phyloP scores from a whole-genome alignment of 257 asterid genomes.

The Gentiana macrophylla region DNA sequence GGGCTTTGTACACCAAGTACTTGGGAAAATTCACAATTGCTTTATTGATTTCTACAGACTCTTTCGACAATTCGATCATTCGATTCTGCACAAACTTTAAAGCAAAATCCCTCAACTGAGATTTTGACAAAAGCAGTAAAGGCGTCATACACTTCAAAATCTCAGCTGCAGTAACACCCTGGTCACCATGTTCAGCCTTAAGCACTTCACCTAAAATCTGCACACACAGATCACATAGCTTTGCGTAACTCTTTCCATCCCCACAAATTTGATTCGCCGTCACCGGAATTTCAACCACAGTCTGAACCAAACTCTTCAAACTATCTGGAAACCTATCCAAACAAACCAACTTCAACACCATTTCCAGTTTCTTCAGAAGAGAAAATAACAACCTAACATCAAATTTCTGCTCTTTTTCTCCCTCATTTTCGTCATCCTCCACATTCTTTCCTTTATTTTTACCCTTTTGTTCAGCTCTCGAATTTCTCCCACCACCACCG shows the following conservation, averaged over 20 bases:
- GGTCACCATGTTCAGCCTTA: conserved; percentile 68
- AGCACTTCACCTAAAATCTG: conserved; percentile 46
- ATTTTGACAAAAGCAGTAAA: conserved; percentile 40
- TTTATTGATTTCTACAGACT: conserved; percentile 36
- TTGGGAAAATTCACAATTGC: conserved; percentile 69
- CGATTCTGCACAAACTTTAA: conserved; percentile 53
- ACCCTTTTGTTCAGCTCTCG: too few species aligned
- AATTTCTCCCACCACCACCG: conserved; percentile 18
- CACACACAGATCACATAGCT: conserved; percentile 46
- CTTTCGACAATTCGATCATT: conserved; percentile 46
- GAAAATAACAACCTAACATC: conserved; percentile 45
- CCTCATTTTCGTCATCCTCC: conserved; percentile 24
- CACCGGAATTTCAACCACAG: conserved; percentile 57
- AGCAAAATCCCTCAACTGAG: conserved; percentile 49
- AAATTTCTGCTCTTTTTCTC: conserved; percentile 29
- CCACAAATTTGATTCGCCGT: conserved; percentile 48
- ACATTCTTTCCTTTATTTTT: conserved; percentile 27
- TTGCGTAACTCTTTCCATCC: conserved; percentile 36
- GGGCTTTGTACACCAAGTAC: conserved; percentile 65
- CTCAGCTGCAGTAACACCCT: conserved; percentile 58
- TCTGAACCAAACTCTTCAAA: conserved; percentile 68
- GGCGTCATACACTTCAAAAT: conserved; percentile 60
- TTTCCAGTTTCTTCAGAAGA: conserved; percentile 54
- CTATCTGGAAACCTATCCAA: conserved; percentile 86
- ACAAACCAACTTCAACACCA: conserved; percentile 64